These are phyloP conservation scores for Chlamydomonas incerta DNA, from an alignment of 139 green algal genomes.

Conservation along the genomic window DNA sequence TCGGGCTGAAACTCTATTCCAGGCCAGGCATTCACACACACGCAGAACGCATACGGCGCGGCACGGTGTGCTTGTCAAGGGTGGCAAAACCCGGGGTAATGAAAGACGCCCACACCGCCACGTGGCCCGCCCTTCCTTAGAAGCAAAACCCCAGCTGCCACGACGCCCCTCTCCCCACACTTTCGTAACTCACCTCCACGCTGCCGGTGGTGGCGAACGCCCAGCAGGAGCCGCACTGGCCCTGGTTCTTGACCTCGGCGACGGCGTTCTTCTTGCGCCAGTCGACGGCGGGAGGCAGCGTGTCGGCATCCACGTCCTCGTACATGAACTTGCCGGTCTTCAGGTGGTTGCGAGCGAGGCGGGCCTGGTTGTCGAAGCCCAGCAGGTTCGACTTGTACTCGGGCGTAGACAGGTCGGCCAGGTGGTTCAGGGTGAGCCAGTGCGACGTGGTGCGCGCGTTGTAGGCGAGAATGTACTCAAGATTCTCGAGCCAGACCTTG, in stretches of 20 bases:
- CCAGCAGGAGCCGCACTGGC: constrained; percentile 95
- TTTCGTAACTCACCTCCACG: constrained; percentile 85
- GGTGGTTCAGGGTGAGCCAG: constrained; percentile 85
- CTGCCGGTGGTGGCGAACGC: constrained; percentile 93
- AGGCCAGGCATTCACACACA: no score
- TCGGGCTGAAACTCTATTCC: no score
- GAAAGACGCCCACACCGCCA: no score
- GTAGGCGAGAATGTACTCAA: constrained; percentile 81
- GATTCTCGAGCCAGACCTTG: constrained; percentile 86
- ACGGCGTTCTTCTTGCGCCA: constrained; percentile 90
- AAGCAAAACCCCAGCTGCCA: no score
- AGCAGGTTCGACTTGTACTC: constrained; percentile 84
- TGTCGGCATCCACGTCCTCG: constrained; percentile 53
- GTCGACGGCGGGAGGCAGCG: constrained; percentile 76
- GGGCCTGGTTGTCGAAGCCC: constrained; percentile 60
- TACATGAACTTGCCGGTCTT: constrained; percentile 64
- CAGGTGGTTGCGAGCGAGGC: constrained; percentile 12
- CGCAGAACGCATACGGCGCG: no score
- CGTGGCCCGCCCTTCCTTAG: no score
- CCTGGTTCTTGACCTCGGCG: constrained; percentile 95
- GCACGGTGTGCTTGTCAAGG: no score
- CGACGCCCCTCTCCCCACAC: no score
- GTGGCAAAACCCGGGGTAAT: no score
- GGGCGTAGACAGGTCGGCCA: constrained; percentile 84
- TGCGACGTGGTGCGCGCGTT: constrained; percentile 74